These are phyloP conservation scores for Vitis vinifera DNA, from an alignment of 164 flowering plant genomes.

Conservation along the genomic window DNA sequence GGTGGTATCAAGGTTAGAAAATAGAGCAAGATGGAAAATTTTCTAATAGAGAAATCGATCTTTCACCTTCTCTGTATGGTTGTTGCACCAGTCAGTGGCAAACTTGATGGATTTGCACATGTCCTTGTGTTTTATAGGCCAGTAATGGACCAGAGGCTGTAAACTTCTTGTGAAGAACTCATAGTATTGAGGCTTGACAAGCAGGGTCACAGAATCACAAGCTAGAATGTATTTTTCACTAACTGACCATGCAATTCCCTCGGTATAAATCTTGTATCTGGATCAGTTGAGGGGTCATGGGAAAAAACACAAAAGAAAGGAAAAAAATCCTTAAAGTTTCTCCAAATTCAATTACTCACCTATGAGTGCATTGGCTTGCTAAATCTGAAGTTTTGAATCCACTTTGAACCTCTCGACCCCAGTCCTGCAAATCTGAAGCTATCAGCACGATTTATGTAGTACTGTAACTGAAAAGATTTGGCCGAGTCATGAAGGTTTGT, in stretches of 20 bases:
- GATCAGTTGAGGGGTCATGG: background rate
- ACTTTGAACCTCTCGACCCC: constrained; percentile 10
- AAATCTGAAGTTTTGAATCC: constrained; percentile 28
- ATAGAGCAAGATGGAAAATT: no score
- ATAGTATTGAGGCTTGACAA: background rate
- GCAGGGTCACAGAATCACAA: constrained; percentile 8
- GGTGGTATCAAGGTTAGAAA: no score
- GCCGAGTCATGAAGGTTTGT: no score
- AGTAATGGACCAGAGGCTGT: constrained; percentile 15
- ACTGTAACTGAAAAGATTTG: no score
- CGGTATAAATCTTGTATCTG: constrained; percentile 17
- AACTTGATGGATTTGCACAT: constrained; percentile 56
- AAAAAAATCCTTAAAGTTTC: no score
- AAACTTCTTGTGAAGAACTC: constrained; percentile 14
- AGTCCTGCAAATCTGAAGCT: constrained; percentile 8
- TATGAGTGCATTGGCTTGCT: constrained; percentile 16
- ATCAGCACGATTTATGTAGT: no score
- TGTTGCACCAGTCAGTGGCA: constrained; percentile 80
- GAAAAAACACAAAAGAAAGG: background rate
- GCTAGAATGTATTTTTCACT: constrained; percentile 19
- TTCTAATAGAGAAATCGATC: no score
- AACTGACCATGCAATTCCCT: constrained; percentile 16
- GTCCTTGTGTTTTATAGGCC: constrained; percentile 52
- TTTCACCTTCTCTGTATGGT: constrained; percentile 44
- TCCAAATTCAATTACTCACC: background rate